These are phyloP conservation scores for Parathielavia appendiculata DNA, from an alignment of 495 filamentous ascomycete genomes.

Conservation along the genomic window DNA sequence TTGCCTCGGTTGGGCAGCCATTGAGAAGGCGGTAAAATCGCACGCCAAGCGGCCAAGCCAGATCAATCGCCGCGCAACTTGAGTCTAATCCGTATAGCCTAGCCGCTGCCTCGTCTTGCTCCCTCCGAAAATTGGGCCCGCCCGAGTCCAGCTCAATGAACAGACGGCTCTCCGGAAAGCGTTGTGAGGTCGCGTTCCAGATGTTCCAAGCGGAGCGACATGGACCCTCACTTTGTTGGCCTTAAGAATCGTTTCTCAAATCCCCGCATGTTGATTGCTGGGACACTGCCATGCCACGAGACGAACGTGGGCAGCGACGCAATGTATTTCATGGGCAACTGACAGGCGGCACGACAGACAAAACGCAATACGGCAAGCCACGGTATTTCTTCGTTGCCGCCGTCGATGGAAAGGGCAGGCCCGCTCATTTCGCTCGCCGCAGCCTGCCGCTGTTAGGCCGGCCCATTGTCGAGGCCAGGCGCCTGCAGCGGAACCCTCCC, in stretches of 20 bases:
- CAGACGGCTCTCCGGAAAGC: no score
- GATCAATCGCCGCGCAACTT: constrained; percentile 31
- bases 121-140: not conserved
- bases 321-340: not conserved
- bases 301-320: not conserved
- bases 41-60: constrained; percentile 24
- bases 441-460: constrained; percentile 11
- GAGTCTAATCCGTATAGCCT: no score
- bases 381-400: constrained; percentile 12
- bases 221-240: no score
- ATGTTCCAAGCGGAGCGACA: no score
- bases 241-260: not conserved
- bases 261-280: constrained; percentile 4
- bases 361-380: not conserved
- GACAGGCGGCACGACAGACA: not conserved
- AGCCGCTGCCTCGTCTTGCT: constrained; percentile 4
- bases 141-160: not conserved
- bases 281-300: not conserved
- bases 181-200: no score
- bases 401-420: constrained; percentile 5
- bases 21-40: not conserved
- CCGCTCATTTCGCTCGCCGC: constrained; percentile 24
- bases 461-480: constrained; percentile 30
- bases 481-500: constrained; percentile 18
- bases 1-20: constrained; percentile 10